Conservation (phyloP, 768 basidiomycete genomes). For the Boletellus ananiceps region DNA sequence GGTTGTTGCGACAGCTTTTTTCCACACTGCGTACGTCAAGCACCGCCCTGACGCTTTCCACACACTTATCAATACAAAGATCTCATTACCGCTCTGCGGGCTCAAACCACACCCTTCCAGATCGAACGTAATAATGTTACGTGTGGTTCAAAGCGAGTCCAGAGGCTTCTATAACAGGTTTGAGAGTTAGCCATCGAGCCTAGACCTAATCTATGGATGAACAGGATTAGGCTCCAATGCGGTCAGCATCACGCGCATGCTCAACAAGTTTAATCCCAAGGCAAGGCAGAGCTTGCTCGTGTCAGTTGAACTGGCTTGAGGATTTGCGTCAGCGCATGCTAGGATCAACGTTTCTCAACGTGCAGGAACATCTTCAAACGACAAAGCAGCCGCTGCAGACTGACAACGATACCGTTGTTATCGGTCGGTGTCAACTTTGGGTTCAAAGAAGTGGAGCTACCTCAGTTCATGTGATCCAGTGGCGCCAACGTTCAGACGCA, state of each 20-base stretch:
- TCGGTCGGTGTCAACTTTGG: neutral
- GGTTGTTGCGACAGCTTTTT: slow-evolving; percentile 1
- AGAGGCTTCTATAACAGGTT: slow-evolving; percentile 10
- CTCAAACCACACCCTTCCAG: slow-evolving; percentile 6
- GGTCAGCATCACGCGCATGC: neutral
- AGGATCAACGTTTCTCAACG: neutral
- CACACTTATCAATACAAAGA: slow-evolving; percentile 7
- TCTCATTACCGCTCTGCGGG: slow-evolving; percentile 13
- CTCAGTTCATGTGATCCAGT: neutral
- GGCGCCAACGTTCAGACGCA: neutral
- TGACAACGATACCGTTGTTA: neutral
- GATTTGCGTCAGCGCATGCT: neutral
- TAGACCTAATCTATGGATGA: slow-evolving; percentile 5
- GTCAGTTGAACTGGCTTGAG: slow-evolving; percentile 2
- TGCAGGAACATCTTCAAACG: neutral
- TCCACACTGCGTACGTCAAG: slow-evolving; percentile 8
- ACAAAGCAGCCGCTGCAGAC: neutral
- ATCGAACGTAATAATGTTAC: slow-evolving; percentile 15
- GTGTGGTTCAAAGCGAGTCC: slow-evolving; percentile 1
- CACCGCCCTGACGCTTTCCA: slow-evolving; percentile 10
- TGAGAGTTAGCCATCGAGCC: neutral
- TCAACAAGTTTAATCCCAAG: slow-evolving; percentile 5
- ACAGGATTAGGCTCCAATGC: neutral
- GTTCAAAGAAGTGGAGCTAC: neutral
- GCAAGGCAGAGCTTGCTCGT: slow-evolving; percentile 1